Evolutionary conservation across 2,329 filamentous ascomycete genomes (phyloP).

Genomic region (Alternaria ethzedia): DNA sequence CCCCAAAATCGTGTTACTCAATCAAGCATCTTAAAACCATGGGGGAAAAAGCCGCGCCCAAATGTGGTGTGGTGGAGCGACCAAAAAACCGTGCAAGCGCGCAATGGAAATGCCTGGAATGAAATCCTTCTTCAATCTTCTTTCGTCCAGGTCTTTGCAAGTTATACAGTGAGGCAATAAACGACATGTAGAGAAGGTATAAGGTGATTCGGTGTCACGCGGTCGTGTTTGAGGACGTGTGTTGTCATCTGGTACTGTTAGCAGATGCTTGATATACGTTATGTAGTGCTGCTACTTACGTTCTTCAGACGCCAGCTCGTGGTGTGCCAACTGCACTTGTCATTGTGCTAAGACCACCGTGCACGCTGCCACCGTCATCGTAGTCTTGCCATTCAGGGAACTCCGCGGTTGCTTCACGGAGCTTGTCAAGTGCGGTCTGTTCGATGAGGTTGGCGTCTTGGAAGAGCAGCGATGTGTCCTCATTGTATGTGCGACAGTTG

Average conservation of each 20-base stretch:
- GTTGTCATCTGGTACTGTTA: constrained; percentile 1
- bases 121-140: constrained; percentile 4
- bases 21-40: constrained; percentile 10
- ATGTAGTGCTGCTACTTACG: constrained; percentile 1
- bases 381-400: constrained; percentile 65
- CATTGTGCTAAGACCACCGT: constrained; percentile 53
- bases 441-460: constrained; percentile 92
- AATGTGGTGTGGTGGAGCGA: neutral
- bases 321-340: constrained; percentile 44
- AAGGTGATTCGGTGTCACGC: constrained; percentile 4
- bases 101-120: neutral
- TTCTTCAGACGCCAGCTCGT: constrained; percentile 24
- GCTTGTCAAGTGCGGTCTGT: constrained; percentile 60
- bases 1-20: constrained; percentile 14
- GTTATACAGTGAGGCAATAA: constrained; percentile 25
- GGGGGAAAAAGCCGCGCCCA: neutral
- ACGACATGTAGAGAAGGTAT: constrained; percentile 26
- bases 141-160: constrained; percentile 5
- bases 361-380: constrained; percentile 58
- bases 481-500: constrained; percentile 96
- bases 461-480: constrained; percentile 91
- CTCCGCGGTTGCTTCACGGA: constrained; percentile 61
- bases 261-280: neutral
- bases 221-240: neutral
- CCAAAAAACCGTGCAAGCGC: neutral